Base-by-base conservation (phyloP, 2,329 filamentous ascomycete species). In the Colletotrichum abscissum region DNA sequence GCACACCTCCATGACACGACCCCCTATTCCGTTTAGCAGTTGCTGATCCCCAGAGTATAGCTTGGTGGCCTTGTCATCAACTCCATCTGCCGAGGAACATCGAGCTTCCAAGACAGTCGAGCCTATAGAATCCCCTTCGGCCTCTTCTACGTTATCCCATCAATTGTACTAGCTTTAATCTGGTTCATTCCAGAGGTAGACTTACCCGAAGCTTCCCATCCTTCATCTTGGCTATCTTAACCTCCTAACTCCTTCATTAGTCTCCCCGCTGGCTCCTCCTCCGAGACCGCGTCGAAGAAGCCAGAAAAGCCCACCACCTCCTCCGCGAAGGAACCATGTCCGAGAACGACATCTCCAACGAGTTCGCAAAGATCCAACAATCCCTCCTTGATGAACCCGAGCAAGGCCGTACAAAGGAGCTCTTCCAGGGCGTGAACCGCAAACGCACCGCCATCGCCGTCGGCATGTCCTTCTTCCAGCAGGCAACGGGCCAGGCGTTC, bases 101-200 rank as follows among this genome's bases (percentile, higher is more conserved):
- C 79, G 75, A 60, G 78, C 0, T 69, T 82, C 24, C 62, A 74
- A 1, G 78, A 77, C 16, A 79, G 81, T 56, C 76, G 75, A 4
- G 79, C 81, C 6, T 85, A 79, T 76, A 74, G 76, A 9, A 82
- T 84, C 38, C 82, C 81, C 0, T 77, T 81, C 5, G 81, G 81
- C 0, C 73, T 82, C 3, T 83, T 82, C 75, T 82, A 79, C 63
- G 74, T 81, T 58, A 76, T 83, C 7, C 81, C 81, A 4, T 70
- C 73, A 4, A 77, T 81, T 24, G 74, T 83, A 7, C 63, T 78
- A 8, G 66, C 54, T 35, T 62, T 72, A 9, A 76, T 79, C 35
- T 79, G 77, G 75, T 80, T 79, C 66, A 77, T 81, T 7, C 78
- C 80, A 22, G 76, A 81, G 77, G 76, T 73, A 22, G 9, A 35